Base-by-base conservation (phyloP, 129 eudicot genomes). In the Rutidosis leptorrhynchoides region DNA sequence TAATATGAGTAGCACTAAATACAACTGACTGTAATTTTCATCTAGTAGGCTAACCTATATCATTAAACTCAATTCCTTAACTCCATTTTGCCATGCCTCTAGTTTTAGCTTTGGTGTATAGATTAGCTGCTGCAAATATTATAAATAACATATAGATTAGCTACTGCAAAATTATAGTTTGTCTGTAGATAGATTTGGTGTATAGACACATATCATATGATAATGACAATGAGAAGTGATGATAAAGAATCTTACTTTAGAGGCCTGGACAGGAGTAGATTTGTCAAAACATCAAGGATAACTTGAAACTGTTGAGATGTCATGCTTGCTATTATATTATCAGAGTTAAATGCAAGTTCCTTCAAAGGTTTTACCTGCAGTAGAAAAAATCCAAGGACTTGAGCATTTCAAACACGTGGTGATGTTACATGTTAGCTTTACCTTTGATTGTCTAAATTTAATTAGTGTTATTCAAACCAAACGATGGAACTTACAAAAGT, bases 271-370 rank as follows among this genome's bases (percentile, higher is more conserved):
- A 87, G 67, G 24, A 90, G 97, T 76, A 87, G 88, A 74, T 81
- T 91, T 69, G 84, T 84, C 78, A 87, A 67, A 71, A 83, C 97
- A 79, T 91, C 97, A 46, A 85, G 85, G 81, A 91, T 87, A 71
- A 91, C 88, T 69, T 91, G 97, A 77, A 83, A 91, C 69, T 87
- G 97, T 64, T 94, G 90, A 71, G 97, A 91, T 49, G 97, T 87
- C 96, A 91, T 91, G 64, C 87, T 73, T 78, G 96, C 96, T 26
- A 86, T 83, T 24, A 91, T 85, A 65, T 83, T 83, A 72, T 75
- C 88, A 64, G 97, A 87, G 76, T 91, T 91, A 74, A 87, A 91
- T 12, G 83, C 74, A n/a, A 91, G 88, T 80, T 91, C 97, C 79
- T 91, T 87, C 71, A 91, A 72, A 49, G 97, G 97, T 77, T 91